These are phyloP conservation scores for Friedmanniomyces endolithicus DNA, from an alignment of 495 filamentous ascomycete genomes.

Conservation along the genomic window DNA sequence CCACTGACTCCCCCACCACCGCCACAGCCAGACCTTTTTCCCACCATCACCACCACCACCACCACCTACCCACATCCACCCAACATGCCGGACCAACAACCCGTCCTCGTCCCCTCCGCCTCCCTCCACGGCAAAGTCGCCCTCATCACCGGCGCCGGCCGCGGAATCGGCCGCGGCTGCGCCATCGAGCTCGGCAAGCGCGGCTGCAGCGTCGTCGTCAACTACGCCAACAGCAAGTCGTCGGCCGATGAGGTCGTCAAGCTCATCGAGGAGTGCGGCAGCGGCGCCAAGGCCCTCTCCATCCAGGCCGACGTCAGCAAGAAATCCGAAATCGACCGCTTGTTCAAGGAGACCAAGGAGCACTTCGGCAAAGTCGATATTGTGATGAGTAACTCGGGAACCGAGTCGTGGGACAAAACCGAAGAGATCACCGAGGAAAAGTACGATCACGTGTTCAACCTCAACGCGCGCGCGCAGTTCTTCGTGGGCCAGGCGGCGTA, in stretches of 20 bases:
- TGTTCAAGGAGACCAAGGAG: slow-evolving; percentile 52
- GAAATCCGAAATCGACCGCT: slow-evolving; percentile 46
- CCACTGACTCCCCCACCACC: background rate
- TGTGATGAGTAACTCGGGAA: slow-evolving; percentile 59
- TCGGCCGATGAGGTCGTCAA: slow-evolving; percentile 51
- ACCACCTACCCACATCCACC: background rate
- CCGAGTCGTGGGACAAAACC: slow-evolving; percentile 49
- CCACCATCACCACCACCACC: too few relatives aligned
- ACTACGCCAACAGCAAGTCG: slow-evolving; percentile 54
- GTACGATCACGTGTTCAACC: slow-evolving; percentile 62
- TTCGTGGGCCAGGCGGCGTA: slow-evolving; percentile 70
- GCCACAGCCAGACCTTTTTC: background rate
- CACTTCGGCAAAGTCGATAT: slow-evolving; percentile 63
- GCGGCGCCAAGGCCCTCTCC: slow-evolving; percentile 43
- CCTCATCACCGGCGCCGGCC: slow-evolving; percentile 58
- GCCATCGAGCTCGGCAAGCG: slow-evolving; percentile 64
- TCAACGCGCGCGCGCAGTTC: slow-evolving; percentile 71
- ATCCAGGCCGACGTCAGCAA: slow-evolving; percentile 67
- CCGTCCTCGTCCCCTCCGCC: slow-evolving; percentile 27
- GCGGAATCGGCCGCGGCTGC: slow-evolving; percentile 60
- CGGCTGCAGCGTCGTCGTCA: slow-evolving; percentile 61
- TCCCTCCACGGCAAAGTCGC: slow-evolving; percentile 55
- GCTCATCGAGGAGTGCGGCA: slow-evolving; percentile 47
- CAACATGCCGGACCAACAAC: slow-evolving; percentile 2
- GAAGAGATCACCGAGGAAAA: slow-evolving; percentile 62